Evolutionary conservation across 176 grass and related monocot genomes (phyloP).

Genomic region (Oryza nivara): DNA sequence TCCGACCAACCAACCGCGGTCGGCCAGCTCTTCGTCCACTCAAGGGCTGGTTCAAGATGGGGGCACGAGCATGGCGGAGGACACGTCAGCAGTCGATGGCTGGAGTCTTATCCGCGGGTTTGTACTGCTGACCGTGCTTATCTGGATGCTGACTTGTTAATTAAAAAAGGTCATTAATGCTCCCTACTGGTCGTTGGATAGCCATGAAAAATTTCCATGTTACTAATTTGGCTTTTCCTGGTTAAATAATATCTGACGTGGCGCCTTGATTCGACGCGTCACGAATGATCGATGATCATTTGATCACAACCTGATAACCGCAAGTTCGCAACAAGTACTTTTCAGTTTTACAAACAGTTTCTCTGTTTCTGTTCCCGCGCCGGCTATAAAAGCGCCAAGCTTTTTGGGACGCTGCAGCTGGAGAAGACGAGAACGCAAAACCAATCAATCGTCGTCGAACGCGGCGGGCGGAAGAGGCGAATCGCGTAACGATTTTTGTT

Average conservation of each 20-base stretch:
- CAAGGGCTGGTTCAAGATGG: neutral
- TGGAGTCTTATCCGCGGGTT: neutral
- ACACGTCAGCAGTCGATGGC: conserved; percentile 12
- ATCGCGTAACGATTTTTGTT: neutral
- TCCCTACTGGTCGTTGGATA: neutral
- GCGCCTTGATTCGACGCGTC: too few relatives aligned
- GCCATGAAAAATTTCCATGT: neutral
- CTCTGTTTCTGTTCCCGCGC: conserved; percentile 16
- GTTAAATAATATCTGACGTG: neutral
- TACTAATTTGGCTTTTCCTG: neutral
- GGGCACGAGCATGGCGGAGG: neutral
- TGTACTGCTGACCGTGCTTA: neutral
- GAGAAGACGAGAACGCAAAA: neutral
- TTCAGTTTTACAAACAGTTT: neutral
- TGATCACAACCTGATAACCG: too few relatives aligned
- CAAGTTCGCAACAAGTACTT: neutral
- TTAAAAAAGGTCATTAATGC: neutral
- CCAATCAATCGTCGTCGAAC: neutral
- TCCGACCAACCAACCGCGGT: neutral
- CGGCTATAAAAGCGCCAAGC: conserved; percentile 16
- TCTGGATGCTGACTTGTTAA: conserved; percentile 27
- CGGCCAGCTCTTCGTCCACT: conserved; percentile 9
- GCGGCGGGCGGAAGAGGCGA: neutral
- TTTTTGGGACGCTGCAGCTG: neutral
- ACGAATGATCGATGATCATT: too few relatives aligned